Percentiles rank a stretch among this genome's conserved stretches.
phyloP scores from a whole-genome alignment of 2,329 filamentous ascomycete genomes.

The Apiospora aurea region DNA sequence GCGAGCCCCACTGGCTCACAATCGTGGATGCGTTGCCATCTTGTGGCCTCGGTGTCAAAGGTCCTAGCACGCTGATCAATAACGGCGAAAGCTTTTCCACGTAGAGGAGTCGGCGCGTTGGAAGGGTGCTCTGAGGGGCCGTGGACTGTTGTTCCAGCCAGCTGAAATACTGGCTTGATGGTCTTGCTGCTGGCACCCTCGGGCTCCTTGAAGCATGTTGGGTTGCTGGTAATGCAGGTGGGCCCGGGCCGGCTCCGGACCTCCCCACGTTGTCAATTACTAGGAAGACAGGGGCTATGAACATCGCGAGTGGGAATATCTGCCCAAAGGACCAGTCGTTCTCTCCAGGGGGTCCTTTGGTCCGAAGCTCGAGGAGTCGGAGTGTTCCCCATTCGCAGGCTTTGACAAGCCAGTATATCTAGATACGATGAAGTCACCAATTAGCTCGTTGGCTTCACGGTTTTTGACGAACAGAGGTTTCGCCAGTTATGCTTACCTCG shows the following conservation, averaged over 20 bases:
- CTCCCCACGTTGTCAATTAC: background rate
- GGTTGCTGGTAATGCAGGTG: background rate
- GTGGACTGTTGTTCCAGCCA: background rate
- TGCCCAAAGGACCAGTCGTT: background rate
- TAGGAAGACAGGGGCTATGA: background rate
- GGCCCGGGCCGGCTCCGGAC: background rate
- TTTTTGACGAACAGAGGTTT: background rate
- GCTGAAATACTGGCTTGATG: background rate
- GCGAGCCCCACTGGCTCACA: background rate
- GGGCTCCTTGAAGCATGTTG: too few species aligned
- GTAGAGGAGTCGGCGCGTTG: background rate
- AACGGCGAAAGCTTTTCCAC: background rate
- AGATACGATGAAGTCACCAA: rapidly evolving
- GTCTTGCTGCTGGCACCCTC: too few species aligned
- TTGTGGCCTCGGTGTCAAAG: background rate
- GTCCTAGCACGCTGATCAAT: background rate
- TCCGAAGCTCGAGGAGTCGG: background rate
- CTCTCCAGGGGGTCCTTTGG: background rate
- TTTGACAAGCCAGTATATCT: background rate
- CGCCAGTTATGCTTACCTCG: background rate
- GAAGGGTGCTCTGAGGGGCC: background rate
- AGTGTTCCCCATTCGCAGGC: background rate
- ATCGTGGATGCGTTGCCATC: background rate
- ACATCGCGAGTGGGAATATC: background rate
- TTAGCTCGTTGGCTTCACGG: background rate